Percentiles rank a stretch among this genome's conserved stretches.
Conservation (phyloP, 2,329 filamentous ascomycete species). For the Zarea fungicola region DNA sequence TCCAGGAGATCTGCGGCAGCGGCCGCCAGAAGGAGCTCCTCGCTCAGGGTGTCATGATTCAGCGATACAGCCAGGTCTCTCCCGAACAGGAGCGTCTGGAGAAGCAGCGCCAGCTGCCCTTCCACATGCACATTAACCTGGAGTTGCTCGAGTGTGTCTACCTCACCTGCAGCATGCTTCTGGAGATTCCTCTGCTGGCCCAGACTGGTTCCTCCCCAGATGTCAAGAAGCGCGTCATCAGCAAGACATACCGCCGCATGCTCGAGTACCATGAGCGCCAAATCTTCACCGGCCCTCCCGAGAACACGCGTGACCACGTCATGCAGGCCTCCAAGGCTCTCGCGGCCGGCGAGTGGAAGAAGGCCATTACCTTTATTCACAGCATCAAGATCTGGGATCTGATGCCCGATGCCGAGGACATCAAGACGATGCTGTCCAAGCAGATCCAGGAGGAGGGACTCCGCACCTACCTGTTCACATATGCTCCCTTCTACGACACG, state of each 20-base stretch:
- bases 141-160: conserved; percentile 98
- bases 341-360: conserved; percentile 97
- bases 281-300: conserved; percentile 95
- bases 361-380: conserved; percentile 87
- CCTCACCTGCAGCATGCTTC: conserved; percentile 97
- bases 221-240: conserved; percentile 95
- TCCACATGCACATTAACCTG: conserved; percentile 99
- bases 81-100: conserved; percentile 97
- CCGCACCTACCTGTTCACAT: conserved; percentile 97
- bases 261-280: conserved; percentile 99
- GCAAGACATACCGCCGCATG: conserved; percentile 99
- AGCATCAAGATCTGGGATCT: conserved; percentile 99
- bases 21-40: conserved; percentile 96
- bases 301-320: conserved; percentile 98
- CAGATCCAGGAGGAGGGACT: conserved; percentile 99
- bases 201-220: conserved; percentile 96
- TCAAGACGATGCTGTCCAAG: conserved; percentile 94
- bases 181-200: conserved; percentile 94
- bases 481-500: conserved; percentile 98
- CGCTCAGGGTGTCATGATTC: conserved; percentile 96
- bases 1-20: conserved; percentile 97
- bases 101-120: conserved; percentile 93
- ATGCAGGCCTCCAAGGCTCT: conserved; percentile 98
- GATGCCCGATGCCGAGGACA: conserved; percentile 85
- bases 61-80: conserved; percentile 91